These are phyloP conservation scores for Alternaria viburni DNA, from an alignment of 2,329 filamentous ascomycete genomes.

Conservation along the genomic window DNA sequence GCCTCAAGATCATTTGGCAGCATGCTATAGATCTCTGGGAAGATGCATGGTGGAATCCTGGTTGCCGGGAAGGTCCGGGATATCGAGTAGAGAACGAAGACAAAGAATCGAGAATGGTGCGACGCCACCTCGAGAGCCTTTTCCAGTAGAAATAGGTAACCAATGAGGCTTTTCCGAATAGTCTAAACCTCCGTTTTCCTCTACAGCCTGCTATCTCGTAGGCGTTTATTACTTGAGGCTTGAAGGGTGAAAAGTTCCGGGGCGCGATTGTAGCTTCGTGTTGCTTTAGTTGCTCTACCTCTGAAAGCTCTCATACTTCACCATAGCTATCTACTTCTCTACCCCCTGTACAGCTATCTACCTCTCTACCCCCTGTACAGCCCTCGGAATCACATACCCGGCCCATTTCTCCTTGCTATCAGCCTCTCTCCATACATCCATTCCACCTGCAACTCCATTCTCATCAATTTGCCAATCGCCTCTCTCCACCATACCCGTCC, in stretches of 20 bases:
- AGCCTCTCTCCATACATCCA: slow-evolving; percentile 27
- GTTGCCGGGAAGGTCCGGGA: not conserved
- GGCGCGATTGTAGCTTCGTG: no score
- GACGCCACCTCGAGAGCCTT: not conserved
- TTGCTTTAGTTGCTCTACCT: not conserved
- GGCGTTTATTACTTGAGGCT: no score
- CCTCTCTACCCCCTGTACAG: not conserved
- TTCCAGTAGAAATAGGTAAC: not conserved
- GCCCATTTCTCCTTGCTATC: slow-evolving; percentile 19
- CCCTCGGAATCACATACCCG: slow-evolving; percentile 17
- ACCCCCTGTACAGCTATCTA: not conserved
- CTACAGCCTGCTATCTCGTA: no score
- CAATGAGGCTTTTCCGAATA: not conserved
- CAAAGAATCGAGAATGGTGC: not conserved
- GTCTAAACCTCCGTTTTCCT: no score
- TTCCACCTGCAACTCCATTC: slow-evolving; percentile 21
- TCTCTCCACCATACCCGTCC: slow-evolving; percentile 26
- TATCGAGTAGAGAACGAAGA: not conserved
- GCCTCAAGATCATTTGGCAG: not conserved
- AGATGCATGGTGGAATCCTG: not conserved
- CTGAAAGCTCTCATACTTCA: not conserved
- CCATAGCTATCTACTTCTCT: not conserved
- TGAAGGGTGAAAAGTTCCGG: no score
- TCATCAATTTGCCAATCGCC: slow-evolving; percentile 26
- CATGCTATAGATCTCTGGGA: not conserved